Base-by-base conservation (phyloP, 768 basidiomycete genomes). In the Serendipita sp. region DNA sequence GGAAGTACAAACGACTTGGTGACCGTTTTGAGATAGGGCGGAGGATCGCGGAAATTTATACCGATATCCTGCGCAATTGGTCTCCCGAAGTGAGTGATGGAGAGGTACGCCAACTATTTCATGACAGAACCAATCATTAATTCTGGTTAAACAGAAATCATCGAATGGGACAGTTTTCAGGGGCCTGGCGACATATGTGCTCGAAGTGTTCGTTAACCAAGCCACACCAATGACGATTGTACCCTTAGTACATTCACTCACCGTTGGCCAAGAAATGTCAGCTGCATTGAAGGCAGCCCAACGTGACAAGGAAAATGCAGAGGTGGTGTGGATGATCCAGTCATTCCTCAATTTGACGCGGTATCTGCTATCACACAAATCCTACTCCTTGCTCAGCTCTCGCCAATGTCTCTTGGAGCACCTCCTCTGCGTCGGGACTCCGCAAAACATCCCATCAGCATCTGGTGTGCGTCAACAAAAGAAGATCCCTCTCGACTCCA, bases 1-100 rank as follows among this genome's bases (percentile, higher is more conserved):
- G 93, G 93, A 88, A 88, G 71, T 96, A 92, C 67, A 76, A 77
- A 3, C 85, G 86, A 64, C 77, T 93, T 11, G 85, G 86, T 3
- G 87, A 91, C 70, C 80, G 88, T 44, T 94, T 90, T 69, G 87
- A 91, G 74, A 86, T 97, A 53, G 86, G 86, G 18, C 77, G 80
- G 62, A 76, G 83, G 15, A 76, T 91, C 29, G 79, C 83, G 8
- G 76, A 77, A 5, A 75, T 94, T 33, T 94, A 88, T 71, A 75
- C 79, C 13, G 79, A 81, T 44, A 79, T 92, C 11, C 72, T 95
- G 50, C 76, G 80, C 55, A 80, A 86, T 66, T 79, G 82, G 52
- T 44, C 65, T 1, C 8, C 55, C 8, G 33, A 37, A 33, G 27
- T 37, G 18, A 31, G 55, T 8, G 13, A 40, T 27, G 27, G 55